Evolutionary conservation across 495 filamentous ascomycete genomes (phyloP).

Genomic region (Paragyromitra xinjiangensis): DNA sequence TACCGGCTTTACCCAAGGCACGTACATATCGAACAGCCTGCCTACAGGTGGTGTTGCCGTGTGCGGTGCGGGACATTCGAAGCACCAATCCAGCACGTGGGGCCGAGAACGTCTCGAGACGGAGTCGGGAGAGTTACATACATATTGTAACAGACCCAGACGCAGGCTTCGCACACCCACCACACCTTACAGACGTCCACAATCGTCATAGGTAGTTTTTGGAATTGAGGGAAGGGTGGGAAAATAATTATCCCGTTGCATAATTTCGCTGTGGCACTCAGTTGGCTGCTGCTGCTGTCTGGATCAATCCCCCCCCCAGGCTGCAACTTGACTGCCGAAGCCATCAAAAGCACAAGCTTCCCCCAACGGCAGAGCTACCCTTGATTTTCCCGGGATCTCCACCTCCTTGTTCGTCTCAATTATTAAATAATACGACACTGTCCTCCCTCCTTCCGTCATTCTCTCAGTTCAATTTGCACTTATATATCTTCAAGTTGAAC

Average conservation of each 20-base stretch:
- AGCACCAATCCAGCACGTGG: slow-evolving; percentile 52
- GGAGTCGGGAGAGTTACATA: slow-evolving; percentile 41
- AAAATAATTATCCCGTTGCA: slow-evolving; percentile 50
- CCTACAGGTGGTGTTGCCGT: slow-evolving; percentile 28
- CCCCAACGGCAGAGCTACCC: slow-evolving; percentile 43
- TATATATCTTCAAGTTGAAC: slow-evolving; percentile 27
- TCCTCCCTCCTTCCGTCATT: slow-evolving; percentile 42
- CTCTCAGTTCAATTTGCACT: slow-evolving; percentile 40
- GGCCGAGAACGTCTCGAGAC: slow-evolving; percentile 46
- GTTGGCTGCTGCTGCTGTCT: slow-evolving; percentile 37
- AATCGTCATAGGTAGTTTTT: slow-evolving; percentile 47
- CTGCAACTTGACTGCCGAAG: slow-evolving; percentile 49
- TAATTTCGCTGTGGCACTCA: slow-evolving; percentile 26
- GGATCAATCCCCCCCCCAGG: slow-evolving; percentile 38
- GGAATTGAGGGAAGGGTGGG: slow-evolving; percentile 38
- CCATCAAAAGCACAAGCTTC: slow-evolving; percentile 47
- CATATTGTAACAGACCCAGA: slow-evolving; percentile 44
- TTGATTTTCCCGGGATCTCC: slow-evolving; percentile 41
- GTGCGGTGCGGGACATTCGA: slow-evolving; percentile 40
- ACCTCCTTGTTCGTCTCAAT: slow-evolving; percentile 28
- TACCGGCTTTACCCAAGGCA: slow-evolving; percentile 49
- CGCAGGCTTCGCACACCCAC: slow-evolving; percentile 36
- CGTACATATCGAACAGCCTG: slow-evolving; percentile 38
- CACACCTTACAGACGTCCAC: slow-evolving; percentile 33
- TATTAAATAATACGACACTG: slow-evolving; percentile 42